Evolutionary conservation across 306 rosid genomes (phyloP), one percentile per base, ranked within the genome.

Genomic region (Fragaria nilgerrensis): DNA sequence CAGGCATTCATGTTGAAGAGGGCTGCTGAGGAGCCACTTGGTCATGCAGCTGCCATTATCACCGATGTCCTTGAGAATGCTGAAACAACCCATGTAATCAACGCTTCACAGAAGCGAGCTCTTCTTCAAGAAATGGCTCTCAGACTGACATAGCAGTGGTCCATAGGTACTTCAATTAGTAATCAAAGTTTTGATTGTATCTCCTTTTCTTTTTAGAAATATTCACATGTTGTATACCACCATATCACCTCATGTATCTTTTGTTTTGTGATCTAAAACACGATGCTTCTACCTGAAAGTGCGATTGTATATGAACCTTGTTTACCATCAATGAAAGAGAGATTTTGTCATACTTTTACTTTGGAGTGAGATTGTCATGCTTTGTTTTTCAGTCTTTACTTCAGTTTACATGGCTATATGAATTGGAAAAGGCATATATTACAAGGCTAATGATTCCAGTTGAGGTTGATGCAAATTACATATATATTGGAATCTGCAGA

Each of bases 1-100:
- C 84, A 96, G 99, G 99, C 98, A 72, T 96, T 96, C 89, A 92
- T 92, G 99, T 86, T 96, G 89, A 96, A 80, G 84, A 87, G 96
- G 82, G 85, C 91, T 45, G 88, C 90, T 13, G 99, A 96, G 89
- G 98, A 96, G 81, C 99, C 99, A 65, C 97, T 96, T 43, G 99
- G 99, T 72, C 99, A 93, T 84, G 99, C 99, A 36, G 97, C 97
- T 66, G 91, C 99, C 77, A 96, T 92, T 59, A 88, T 96, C 79
- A 86, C 99, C 1, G 99, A 92, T 67, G 98, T 96, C 78, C 93
- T 96, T 59, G 99, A 96, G 88, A 88, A 85, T 80, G 99, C 99
- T 13, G 97, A 96, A 85, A 89, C 97, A 55, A 90, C 81, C 73
- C 83, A 87, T 80, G 97, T 92, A 77, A 96, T 96, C 64, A 91